phyloP scores from a whole-genome alignment of 1,284 basidiomycete species.

The Salmacisia buchloeana region DNA sequence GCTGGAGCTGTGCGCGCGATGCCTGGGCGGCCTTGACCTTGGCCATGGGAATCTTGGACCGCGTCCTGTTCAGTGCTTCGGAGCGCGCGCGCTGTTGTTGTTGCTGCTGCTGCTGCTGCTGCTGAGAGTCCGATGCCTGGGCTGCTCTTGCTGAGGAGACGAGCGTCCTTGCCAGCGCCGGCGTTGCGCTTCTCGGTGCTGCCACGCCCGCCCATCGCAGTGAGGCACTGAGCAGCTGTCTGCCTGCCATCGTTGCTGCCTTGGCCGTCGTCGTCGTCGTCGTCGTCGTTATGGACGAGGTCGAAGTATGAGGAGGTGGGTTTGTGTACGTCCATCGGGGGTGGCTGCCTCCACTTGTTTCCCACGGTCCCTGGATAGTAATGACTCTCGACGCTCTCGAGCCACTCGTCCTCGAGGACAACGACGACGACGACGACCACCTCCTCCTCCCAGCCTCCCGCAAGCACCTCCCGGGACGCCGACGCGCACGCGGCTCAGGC shows the following conservation, averaged over 20 bases:
- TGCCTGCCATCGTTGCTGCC: not conserved
- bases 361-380: no score
- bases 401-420: not conserved
- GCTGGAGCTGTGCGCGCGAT: not conserved
- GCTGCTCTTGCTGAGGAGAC: no score
- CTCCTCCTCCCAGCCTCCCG: not conserved
- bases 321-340: no score
- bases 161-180: no score
- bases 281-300: no score
- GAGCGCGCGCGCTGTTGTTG: not conserved
- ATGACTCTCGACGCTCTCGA: no score
- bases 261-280: not conserved
- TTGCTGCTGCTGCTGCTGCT: no score
- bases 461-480: no score
- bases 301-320: no score
- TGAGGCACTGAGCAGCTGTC: not conserved
- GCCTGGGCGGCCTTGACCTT: slow-evolving; percentile 2
- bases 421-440: not conserved
- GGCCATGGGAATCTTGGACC: not conserved
- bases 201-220: not conserved
- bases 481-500: no score
- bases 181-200: no score
- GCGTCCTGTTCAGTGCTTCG: not conserved
- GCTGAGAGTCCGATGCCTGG: no score
- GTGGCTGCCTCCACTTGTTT: not conserved